Evolutionary conservation across 495 filamentous ascomycete species (phyloP), one percentile per base, ranked within the genome.

Genomic region (Bathelium albidoporum): DNA sequence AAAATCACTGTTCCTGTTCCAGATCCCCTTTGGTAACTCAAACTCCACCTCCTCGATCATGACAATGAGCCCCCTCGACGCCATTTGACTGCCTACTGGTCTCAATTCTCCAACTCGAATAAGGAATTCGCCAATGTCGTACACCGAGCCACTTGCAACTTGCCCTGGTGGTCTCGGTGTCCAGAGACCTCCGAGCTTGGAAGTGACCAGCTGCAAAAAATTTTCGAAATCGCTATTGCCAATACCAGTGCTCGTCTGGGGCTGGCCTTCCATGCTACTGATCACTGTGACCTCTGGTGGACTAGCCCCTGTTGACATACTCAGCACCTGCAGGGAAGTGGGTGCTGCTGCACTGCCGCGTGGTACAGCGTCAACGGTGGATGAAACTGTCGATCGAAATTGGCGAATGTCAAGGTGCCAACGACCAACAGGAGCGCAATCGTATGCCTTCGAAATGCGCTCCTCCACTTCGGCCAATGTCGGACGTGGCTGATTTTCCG

Each of bases 361-460:
- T 16, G 49, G 29, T 55, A 16, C 49, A 29, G 9, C 49, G 16
- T 55, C 49, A 28, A n/a, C n/a, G n/a, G 20, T 55, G 11, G 49
- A 29, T 55, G 49, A 29, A 28, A 16, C 24, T 29, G 24, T 55
- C 7, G 24, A 55, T 29, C 49, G 49, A 29, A 55, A 55, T 55
- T 55, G 49, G 29, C 49, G 49, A 55, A 55, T 4, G 24, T 55
- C 49, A 55, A 55, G 24, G 29, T 55, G 26, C 49, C 49, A 55
- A 20, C 49, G 49, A 24, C 49, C 49, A 24, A 55, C 49, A 11
- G 12, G 22, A 11, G 24, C 5, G 7, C 12, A 9, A 26, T 55
- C 49, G 16, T 28, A 55, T 55, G 9, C 49, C 29, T 24, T 55
- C 22, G 10, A 28, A 5, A 55, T 9, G 20, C 49, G 49, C 22